These are phyloP conservation scores for Barnettozyma populi DNA, from an alignment of 805 yeast genomes.

Conservation along the genomic window DNA sequence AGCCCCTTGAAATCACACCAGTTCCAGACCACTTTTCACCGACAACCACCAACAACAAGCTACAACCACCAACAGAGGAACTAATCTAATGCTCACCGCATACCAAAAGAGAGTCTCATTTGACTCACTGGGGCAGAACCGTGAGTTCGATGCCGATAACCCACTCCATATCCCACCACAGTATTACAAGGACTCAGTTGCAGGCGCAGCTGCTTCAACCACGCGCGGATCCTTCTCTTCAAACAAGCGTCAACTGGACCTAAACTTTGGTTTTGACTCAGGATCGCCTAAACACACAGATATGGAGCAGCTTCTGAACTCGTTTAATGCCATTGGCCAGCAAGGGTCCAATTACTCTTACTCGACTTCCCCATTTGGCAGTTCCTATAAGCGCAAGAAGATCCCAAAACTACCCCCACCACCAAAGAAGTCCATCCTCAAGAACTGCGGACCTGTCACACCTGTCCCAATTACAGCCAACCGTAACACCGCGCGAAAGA, in stretches of 20 bases:
- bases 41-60: too few species aligned
- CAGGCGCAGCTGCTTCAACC: neutral
- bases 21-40: neutral
- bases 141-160: slow-evolving; percentile 15
- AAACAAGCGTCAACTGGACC: slow-evolving; percentile 10
- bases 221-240: neutral
- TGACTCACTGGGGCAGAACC: slow-evolving; percentile 20
- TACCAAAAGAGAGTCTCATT: slow-evolving; percentile 23
- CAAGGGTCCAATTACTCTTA: neutral
- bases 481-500: slow-evolving; percentile 11
- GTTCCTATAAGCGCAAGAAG: slow-evolving; percentile 4
- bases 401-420: slow-evolving; percentile 24
- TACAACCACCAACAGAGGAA: too few species aligned
- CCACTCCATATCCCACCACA: slow-evolving; percentile 25
- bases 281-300: slow-evolving; percentile 12
- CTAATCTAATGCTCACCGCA: slow-evolving; percentile 8
- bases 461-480: neutral
- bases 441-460: slow-evolving; percentile 3
- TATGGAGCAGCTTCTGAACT: slow-evolving; percentile 14
- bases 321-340: slow-evolving; percentile 14
- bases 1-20: neutral
- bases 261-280: slow-evolving; percentile 21
- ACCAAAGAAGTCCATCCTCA: slow-evolving; percentile 22
- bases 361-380: neutral
- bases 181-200: slow-evolving; percentile 7